Evolutionary conservation across 129 eudicot genomes (phyloP).

Genomic region (Centaurea solstitialis): DNA sequence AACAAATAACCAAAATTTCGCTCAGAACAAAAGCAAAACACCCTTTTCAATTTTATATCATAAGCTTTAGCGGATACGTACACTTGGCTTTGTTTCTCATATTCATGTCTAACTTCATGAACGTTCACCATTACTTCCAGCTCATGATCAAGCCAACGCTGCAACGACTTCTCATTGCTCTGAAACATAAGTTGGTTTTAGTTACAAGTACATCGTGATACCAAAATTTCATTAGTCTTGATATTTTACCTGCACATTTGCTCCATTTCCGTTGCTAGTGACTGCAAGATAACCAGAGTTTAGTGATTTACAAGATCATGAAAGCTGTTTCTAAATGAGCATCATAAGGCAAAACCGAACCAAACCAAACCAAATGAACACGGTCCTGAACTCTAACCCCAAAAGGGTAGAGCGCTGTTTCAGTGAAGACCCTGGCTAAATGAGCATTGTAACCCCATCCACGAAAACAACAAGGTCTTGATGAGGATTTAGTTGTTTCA

Average conservation of each 20-base stretch:
- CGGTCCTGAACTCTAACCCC: background rate
- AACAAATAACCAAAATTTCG: constrained; percentile 33
- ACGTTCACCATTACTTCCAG: constrained; percentile 96
- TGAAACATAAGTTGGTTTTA: constrained; percentile 34
- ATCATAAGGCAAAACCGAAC: background rate
- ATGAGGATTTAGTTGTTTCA: background rate
- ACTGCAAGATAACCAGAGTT: constrained; percentile 39
- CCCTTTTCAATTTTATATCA: background rate
- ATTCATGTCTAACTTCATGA: constrained; percentile 97
- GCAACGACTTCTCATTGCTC: constrained; percentile 94
- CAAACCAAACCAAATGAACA: background rate
- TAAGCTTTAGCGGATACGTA: constrained; percentile 39
- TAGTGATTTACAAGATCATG: constrained; percentile 5
- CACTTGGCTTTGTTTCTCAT: constrained; percentile 99
- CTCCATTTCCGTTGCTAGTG: constrained; percentile 71
- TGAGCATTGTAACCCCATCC: background rate
- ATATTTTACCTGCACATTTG: constrained; percentile 71
- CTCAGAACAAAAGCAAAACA: background rate
- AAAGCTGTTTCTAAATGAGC: background rate
- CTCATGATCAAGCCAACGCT: constrained; percentile 99
- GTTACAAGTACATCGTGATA: background rate
- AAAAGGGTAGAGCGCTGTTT: background rate
- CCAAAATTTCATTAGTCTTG: background rate
- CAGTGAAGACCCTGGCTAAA: background rate
- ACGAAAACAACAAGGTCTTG: background rate